A percentile compares a stretch with the other conserved stretches of the same genome.
Evolutionary conservation across 495 filamentous ascomycete genomes (phyloP).

Genomic region (Neurospora discreta): DNA sequence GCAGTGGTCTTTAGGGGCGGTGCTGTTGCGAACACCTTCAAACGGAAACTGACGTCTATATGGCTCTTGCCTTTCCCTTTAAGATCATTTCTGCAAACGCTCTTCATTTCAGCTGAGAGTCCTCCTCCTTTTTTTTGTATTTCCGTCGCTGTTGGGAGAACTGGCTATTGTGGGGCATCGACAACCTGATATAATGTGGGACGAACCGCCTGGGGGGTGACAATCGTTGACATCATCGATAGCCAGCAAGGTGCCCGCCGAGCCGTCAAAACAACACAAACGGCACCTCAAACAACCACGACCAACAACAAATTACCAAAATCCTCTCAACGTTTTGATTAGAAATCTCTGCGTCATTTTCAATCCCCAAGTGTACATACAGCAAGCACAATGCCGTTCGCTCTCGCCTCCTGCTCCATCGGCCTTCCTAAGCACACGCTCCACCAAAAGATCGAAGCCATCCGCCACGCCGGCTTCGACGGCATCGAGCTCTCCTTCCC

Average conservation of each 20-base stretch:
- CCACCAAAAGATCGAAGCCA: slow-evolving; percentile 53
- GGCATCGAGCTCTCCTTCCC: slow-evolving; percentile 69
- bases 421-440: slow-evolving; percentile 38
- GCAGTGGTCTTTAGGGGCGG: background rate
- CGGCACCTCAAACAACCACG: background rate
- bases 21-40: background rate
- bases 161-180: background rate
- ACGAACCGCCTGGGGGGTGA: background rate
- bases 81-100: no score
- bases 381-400: background rate
- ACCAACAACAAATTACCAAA: no score
- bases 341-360: no score
- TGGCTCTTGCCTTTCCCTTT: background rate
- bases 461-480: slow-evolving; percentile 53
- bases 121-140: background rate
- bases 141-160: background rate
- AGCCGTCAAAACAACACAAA: background rate
- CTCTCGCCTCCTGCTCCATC: slow-evolving; percentile 14
- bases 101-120: no score
- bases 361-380: no score
- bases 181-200: background rate
- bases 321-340: no score
- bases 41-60: background rate
- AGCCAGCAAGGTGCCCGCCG: background rate
- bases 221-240: background rate